phyloP scores from a whole-genome alignment of 2,329 filamentous ascomycete genomes.

The Xylariaceae sp. region DNA sequence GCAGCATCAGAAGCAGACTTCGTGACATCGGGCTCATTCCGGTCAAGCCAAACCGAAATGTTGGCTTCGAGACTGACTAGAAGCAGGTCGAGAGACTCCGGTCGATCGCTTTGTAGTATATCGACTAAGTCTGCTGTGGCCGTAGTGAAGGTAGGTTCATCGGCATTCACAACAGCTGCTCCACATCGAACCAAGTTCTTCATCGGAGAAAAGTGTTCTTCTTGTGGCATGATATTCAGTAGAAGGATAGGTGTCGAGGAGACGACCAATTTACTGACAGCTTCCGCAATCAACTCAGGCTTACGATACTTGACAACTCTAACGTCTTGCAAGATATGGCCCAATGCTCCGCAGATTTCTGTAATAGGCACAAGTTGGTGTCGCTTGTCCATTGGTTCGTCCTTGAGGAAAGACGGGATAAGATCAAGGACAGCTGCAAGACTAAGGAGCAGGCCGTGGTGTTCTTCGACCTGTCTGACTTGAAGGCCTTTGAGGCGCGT shows the following conservation, averaged over 20 bases:
- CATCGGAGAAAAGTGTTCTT: slow-evolving; percentile 3
- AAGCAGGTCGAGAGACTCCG: slow-evolving; percentile 15
- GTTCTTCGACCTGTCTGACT: slow-evolving; percentile 60
- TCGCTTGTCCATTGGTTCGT: neutral
- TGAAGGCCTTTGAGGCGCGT: slow-evolving; percentile 42
- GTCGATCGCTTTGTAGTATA: slow-evolving; percentile 4
- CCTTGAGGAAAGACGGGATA: slow-evolving; percentile 31
- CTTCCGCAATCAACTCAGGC: slow-evolving; percentile 62
- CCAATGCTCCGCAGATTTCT: slow-evolving; percentile 24
- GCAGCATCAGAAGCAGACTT: slow-evolving; percentile 47
- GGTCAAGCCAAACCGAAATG: slow-evolving; percentile 43
- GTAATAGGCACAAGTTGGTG: slow-evolving; percentile 13
- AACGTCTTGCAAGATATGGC: slow-evolving; percentile 36
- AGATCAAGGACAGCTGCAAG: slow-evolving; percentile 55
- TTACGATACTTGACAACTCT: slow-evolving; percentile 46
- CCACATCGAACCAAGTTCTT: slow-evolving; percentile 24
- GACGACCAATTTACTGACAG: slow-evolving; percentile 53
- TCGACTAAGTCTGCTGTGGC: slow-evolving; percentile 13
- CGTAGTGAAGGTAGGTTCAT: slow-evolving; percentile 1
- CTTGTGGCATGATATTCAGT: slow-evolving; percentile 21
- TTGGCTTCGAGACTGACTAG: slow-evolving; percentile 26
- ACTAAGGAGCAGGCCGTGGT: slow-evolving; percentile 62
- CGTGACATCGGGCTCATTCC: slow-evolving; percentile 47
- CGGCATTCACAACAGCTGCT: slow-evolving; percentile 15
- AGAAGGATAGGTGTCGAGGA: slow-evolving; percentile 47